These are phyloP conservation scores for Chamaecrista fasciculata DNA, from an alignment of 306 rosid species.

Conservation along the genomic window DNA sequence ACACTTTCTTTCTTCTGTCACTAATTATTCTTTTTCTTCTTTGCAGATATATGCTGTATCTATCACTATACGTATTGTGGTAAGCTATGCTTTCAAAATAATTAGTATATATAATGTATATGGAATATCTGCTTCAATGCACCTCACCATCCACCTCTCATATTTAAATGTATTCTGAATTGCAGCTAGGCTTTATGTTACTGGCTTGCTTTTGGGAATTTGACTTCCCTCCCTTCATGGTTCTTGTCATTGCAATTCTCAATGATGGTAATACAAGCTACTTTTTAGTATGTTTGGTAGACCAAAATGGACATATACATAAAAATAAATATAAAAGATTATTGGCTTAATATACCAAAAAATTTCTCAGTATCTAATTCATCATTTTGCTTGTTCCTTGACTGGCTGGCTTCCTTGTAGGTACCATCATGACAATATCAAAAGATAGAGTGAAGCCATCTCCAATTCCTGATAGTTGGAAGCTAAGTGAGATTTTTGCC, in stretches of 20 bases:
- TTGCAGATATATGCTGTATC: conserved; percentile 73
- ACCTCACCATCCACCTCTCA: conserved; percentile 7
- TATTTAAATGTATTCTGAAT: neutral
- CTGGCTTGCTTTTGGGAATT: conserved; percentile 57
- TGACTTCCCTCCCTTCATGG: conserved; percentile 75
- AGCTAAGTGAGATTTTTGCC: conserved; percentile 65
- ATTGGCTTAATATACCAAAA: neutral
- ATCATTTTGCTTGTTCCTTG: conserved; percentile 8
- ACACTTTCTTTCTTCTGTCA: too few species aligned
- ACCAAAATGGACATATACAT: neutral
- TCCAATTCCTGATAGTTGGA: conserved; percentile 72
- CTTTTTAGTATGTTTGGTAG: neutral
- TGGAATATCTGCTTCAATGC: conserved; percentile 16
- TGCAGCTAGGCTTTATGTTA: conserved; percentile 66
- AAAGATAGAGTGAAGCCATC: conserved; percentile 73
- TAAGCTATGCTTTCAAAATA: conserved; percentile 29
- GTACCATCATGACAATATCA: conserved; percentile 75
- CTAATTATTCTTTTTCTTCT: neutral
- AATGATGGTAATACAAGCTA: conserved; percentile 59
- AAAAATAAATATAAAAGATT: too few species aligned
- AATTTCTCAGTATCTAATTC: neutral
- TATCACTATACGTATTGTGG: conserved; percentile 74
- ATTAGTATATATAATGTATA: neutral
- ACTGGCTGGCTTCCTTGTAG: conserved; percentile 29
- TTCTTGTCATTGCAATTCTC: conserved; percentile 70